Evolutionary conservation across 2,329 filamentous ascomycete species (phyloP).

Genomic region (Didymellaceae sp.): DNA sequence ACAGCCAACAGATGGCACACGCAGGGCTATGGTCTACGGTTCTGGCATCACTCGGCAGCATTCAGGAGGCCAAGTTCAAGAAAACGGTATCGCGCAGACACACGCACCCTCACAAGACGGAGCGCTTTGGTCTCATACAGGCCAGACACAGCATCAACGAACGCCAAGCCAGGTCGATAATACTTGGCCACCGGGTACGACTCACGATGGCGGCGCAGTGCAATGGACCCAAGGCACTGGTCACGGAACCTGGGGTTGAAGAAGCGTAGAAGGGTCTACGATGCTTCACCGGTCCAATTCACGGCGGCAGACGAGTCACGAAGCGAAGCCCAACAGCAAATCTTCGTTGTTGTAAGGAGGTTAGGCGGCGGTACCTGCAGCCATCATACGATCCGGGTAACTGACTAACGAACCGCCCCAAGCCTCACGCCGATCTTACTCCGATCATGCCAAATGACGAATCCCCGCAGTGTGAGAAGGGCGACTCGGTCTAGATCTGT

Average conservation of each 20-base stretch:
- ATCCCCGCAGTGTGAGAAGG: slow-evolving; percentile 2
- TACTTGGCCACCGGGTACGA: slow-evolving; percentile 1
- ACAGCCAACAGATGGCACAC: slow-evolving; percentile 39
- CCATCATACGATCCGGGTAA: slow-evolving; percentile 6
- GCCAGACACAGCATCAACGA: slow-evolving; percentile 8
- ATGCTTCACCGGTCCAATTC: neutral
- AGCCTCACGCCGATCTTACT: slow-evolving; percentile 4
- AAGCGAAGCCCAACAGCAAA: slow-evolving; percentile 9
- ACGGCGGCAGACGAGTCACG: neutral
- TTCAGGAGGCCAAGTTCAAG: slow-evolving; percentile 4
- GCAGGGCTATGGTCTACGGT: slow-evolving; percentile 42
- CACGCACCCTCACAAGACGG: slow-evolving; percentile 7
- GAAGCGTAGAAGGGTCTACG: neutral
- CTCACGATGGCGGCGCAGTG: slow-evolving; percentile 12
- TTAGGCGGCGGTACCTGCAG: slow-evolving; percentile 1
- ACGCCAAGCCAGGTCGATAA: slow-evolving; percentile 6
- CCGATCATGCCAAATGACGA: neutral
- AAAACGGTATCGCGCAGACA: slow-evolving; percentile 5
- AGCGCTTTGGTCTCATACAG: slow-evolving; percentile 5
- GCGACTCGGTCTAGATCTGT: slow-evolving; percentile 10
- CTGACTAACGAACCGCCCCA: slow-evolving; percentile 1
- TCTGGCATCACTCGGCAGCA: slow-evolving; percentile 28
- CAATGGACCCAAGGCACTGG: slow-evolving; percentile 6
- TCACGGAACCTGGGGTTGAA: slow-evolving; percentile 12
- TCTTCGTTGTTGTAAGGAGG: neutral